These are phyloP conservation scores for Trichoderma guizhouense DNA, from an alignment of 2,329 filamentous ascomycete genomes.

Conservation along the genomic window DNA sequence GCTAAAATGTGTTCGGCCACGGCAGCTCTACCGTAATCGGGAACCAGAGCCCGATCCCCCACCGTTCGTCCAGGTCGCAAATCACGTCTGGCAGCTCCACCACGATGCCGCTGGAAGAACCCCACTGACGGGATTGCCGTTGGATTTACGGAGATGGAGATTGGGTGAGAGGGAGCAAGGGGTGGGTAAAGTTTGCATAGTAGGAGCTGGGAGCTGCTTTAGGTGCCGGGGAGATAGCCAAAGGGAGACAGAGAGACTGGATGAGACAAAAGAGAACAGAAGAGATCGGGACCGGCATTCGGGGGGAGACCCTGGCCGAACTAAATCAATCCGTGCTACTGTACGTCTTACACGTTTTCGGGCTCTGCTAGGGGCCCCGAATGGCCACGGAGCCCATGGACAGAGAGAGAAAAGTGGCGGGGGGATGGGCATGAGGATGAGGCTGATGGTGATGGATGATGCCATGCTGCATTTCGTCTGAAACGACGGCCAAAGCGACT, in stretches of 20 bases:
- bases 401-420: neutral
- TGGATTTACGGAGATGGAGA: neutral
- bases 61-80: neutral
- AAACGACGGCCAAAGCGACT: neutral
- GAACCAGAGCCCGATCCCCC: neutral
- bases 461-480: neutral
- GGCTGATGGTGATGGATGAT: neutral
- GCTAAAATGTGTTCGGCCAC: neutral
- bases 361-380: neutral
- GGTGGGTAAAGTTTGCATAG: neutral
- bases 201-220: neutral
- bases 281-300: neutral
- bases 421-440: neutral
- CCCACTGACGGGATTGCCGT: neutral
- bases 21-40: conserved; percentile 10
- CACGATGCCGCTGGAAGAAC: neutral
- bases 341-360: neutral
- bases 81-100: neutral
- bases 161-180: neutral
- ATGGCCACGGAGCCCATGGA: neutral
- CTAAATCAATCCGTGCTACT: neutral
- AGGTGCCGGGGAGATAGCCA: neutral
- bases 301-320: neutral
- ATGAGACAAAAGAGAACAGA: neutral
- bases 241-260: neutral